Base-by-base conservation (phyloP, 495 filamentous ascomycete species). In the Astrothelium macrocarpum region DNA sequence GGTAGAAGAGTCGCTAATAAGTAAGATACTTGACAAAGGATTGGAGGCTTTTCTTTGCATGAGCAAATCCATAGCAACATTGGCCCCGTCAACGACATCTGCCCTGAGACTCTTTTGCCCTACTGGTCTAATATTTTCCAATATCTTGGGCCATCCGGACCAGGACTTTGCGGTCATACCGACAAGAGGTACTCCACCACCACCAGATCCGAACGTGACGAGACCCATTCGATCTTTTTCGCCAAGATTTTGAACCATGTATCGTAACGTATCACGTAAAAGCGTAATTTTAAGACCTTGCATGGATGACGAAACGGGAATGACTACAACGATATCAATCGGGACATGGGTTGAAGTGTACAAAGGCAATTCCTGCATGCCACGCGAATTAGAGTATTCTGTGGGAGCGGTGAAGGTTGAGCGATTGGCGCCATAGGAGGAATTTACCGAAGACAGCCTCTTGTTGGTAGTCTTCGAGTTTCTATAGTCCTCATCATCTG, bases 1-100 rank as follows among this genome's bases (percentile, higher is more conserved):
- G 1, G 91, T 96, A n/a, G 95, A 96, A 2, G 94, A 95, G 73
- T 99, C 94, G 80, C 94, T 97, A 74, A 99, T 99, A 66, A 99
- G 79, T 73, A 97, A 82, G 68, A 99, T 99, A 10, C 90, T 95
- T 16, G 95, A 94, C 59, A 99, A 85, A 2, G 94, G 94, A 71
- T 99, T 99, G 73, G 87, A 91, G 66, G 91, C 89, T 75, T 96
- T 96, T 66, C 94, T 87, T 73, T 96, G 90, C 94, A 99, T 99
- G 53, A 99, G 81, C 45, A 99, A 79, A 73, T 99, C 94, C 94
- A 99, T 97, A 53, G 94, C 94, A 49, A 97, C 91, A 71, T 99
- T 99, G 39, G 94, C 93, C 62, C 94, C 94, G 69, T 99, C 94
- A 5, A 99, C 94, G 2, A 97, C 94, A 75, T 99, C 94, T 2